These are phyloP conservation scores for Diaporthe ilicicola DNA, from an alignment of 2,329 filamentous ascomycete species.

Conservation along the genomic window DNA sequence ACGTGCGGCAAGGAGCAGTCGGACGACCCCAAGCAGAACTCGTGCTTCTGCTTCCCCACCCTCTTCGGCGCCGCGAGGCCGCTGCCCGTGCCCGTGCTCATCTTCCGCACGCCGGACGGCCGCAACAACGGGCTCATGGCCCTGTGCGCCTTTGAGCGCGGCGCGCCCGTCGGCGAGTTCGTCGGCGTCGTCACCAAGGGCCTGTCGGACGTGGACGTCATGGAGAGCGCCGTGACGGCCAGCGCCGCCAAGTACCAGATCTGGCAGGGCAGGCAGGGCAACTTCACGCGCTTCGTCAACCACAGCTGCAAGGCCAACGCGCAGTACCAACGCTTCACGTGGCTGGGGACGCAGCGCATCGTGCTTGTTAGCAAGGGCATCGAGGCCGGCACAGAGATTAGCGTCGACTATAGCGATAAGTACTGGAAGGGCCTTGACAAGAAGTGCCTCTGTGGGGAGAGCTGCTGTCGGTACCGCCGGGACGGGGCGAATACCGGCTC, in stretches of 20 bases:
- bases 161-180: conserved; percentile 63
- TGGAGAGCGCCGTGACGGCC: conserved; percentile 53
- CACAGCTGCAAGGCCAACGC: conserved; percentile 66
- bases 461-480: conserved; percentile 56
- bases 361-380: conserved; percentile 65
- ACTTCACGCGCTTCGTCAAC: conserved; percentile 67
- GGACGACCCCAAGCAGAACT: conserved; percentile 56
- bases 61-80: conserved; percentile 56
- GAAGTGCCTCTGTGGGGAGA: conserved; percentile 61
- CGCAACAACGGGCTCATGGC: conserved; percentile 63
- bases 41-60: conserved; percentile 61
- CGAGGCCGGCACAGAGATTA: conserved; percentile 61
- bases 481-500: not conserved
- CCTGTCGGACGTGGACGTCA: conserved; percentile 61
- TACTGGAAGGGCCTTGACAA: conserved; percentile 67
- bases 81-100: conserved; percentile 54
- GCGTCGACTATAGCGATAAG: conserved; percentile 65
- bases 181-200: conserved; percentile 63
- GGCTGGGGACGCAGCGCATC: conserved; percentile 63
- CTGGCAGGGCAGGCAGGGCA: conserved; percentile 63
- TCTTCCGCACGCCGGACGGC: conserved; percentile 60
- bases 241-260: conserved; percentile 57
- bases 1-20: conserved; percentile 58
- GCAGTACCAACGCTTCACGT: conserved; percentile 65
- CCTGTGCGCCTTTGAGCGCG: conserved; percentile 57